Evolutionary conservation across 257 asterid species (phyloP).

Genomic region (Fraxinus americana): DNA sequence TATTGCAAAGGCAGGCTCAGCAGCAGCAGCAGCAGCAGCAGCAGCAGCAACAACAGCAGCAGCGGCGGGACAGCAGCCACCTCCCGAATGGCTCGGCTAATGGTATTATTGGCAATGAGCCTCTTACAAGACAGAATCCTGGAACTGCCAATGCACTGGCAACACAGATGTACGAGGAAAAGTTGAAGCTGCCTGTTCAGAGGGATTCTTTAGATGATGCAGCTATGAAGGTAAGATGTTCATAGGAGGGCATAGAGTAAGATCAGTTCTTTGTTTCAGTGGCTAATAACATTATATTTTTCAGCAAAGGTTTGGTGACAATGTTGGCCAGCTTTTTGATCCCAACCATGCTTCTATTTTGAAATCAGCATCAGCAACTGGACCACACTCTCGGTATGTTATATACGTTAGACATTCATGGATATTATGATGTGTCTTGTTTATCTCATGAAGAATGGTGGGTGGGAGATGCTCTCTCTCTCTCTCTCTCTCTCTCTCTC

Average conservation of each 20-base stretch:
- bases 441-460: slow-evolving; percentile 12
- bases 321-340: slow-evolving; percentile 75
- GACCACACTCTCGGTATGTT: slow-evolving; percentile 85
- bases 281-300: slow-evolving; percentile 29
- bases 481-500: too few relatives aligned
- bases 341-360: slow-evolving; percentile 74
- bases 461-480: neutral
- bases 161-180: slow-evolving; percentile 89
- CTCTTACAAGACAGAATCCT: slow-evolving; percentile 77
- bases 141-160: slow-evolving; percentile 81
- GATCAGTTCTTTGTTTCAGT: neutral
- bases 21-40: slow-evolving; percentile 47
- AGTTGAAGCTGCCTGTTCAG: slow-evolving; percentile 71
- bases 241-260: slow-evolving; percentile 2
- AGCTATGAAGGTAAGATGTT: slow-evolving; percentile 67
- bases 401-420: slow-evolving; percentile 6
- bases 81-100: slow-evolving; percentile 76
- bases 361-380: slow-evolving; percentile 81
- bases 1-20: slow-evolving; percentile 79
- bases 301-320: slow-evolving; percentile 94
- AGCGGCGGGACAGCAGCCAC: slow-evolving; percentile 74
- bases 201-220: slow-evolving; percentile 91
- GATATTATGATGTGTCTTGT: slow-evolving; percentile 8
- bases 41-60: slow-evolving; percentile 51
- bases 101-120: slow-evolving; percentile 78